Conservation (phyloP, 2,329 filamentous ascomycete species). For the Thelonectria rubi region DNA sequence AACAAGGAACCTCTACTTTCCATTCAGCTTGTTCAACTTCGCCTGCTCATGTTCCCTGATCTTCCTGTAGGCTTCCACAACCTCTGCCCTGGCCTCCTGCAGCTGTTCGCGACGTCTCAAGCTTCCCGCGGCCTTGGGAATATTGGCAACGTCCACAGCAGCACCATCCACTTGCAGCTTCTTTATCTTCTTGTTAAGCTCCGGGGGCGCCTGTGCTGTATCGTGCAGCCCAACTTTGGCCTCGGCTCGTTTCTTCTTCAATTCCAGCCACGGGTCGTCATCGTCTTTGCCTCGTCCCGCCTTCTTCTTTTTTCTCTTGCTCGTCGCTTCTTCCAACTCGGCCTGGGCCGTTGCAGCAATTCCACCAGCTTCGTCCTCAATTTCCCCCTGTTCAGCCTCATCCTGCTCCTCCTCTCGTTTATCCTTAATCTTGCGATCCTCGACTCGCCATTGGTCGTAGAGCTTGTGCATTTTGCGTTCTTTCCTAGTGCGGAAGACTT, state of each 20-base stretch:
- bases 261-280: constrained; percentile 77
- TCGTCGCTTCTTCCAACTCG: constrained; percentile 46
- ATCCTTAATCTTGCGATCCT: constrained; percentile 70
- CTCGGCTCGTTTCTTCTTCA: constrained; percentile 73
- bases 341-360: constrained; percentile 58
- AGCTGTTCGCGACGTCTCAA: constrained; percentile 52
- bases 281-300: constrained; percentile 65
- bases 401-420: constrained; percentile 72
- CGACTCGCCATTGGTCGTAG: constrained; percentile 79
- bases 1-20: not conserved
- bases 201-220: constrained; percentile 79
- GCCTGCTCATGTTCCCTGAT: constrained; percentile 51
- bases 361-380: constrained; percentile 65
- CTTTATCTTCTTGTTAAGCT: constrained; percentile 63
- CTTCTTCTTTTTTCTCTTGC: constrained; percentile 49
- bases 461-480: constrained; percentile 85
- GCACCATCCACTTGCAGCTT: constrained; percentile 49
- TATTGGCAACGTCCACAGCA: constrained; percentile 47
- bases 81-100: constrained; percentile 47
- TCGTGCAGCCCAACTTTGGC: constrained; percentile 61
- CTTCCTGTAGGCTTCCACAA: constrained; percentile 52
- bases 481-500: constrained; percentile 79
- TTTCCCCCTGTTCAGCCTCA: constrained; percentile 68
- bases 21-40: constrained; percentile 37
- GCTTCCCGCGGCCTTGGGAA: constrained; percentile 52